A percentile compares a stretch with the other conserved stretches of the same genome.
Evolutionary conservation across 148 eudicot species (phyloP).

Genomic region (Selenicereus undatus): DNA sequence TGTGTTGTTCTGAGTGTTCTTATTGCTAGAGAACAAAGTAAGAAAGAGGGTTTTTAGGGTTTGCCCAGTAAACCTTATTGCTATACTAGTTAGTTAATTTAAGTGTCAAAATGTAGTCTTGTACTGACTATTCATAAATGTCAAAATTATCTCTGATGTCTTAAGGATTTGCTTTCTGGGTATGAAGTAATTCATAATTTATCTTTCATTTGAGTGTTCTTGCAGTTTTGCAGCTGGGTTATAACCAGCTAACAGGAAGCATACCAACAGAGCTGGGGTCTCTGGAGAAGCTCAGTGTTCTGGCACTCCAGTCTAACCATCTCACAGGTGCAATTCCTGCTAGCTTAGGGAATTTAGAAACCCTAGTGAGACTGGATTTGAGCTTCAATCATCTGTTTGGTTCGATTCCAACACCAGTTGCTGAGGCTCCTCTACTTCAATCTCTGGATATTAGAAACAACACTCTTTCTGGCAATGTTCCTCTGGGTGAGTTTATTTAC

Average conservation of each 20-base stretch:
- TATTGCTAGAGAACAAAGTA: background rate
- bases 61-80: background rate
- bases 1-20: constrained; percentile 13
- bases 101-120: background rate
- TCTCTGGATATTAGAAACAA: constrained; percentile 76
- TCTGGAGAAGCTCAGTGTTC: constrained; percentile 66
- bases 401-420: constrained; percentile 78
- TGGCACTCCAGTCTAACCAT: constrained; percentile 77
- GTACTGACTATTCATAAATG: background rate
- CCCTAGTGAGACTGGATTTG: constrained; percentile 63
- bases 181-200: background rate
- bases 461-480: constrained; percentile 87
- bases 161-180: background rate
- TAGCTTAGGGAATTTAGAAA: constrained; percentile 69
- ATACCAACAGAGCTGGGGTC: constrained; percentile 85
- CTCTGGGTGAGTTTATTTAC: constrained; percentile 49
- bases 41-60: background rate
- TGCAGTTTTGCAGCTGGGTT: constrained; percentile 89
- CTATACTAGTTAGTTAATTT: background rate
- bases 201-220: background rate
- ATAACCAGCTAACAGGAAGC: constrained; percentile 85
- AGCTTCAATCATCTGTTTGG: constrained; percentile 87
- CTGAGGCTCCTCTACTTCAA: constrained; percentile 72
- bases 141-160: background rate
- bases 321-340: constrained; percentile 96